Percentiles rank a stretch among this genome's conserved stretches.
phyloP scores from a whole-genome alignment of 202 grass and related monocot species.

The Dendrocalamus latiflorus region DNA sequence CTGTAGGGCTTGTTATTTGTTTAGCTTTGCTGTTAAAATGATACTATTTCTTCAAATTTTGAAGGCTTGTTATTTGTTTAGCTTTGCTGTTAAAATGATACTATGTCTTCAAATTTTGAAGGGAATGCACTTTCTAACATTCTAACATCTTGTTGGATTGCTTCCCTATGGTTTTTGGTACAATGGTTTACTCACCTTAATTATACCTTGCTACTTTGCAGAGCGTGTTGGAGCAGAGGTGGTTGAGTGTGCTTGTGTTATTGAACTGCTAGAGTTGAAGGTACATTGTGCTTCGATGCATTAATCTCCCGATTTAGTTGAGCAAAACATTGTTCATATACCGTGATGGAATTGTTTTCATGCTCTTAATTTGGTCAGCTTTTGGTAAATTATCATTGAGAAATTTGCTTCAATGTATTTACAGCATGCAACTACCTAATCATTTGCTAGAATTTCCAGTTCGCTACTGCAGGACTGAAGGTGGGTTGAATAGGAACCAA shows the following conservation, averaged over 20 bases:
- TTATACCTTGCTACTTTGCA: constrained; percentile 27
- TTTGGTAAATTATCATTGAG: background rate
- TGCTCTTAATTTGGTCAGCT: background rate
- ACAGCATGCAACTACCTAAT: background rate
- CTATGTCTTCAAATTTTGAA: background rate
- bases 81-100: background rate
- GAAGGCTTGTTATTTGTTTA: background rate
- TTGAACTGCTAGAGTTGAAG: constrained; percentile 91
- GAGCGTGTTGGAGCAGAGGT: constrained; percentile 89
- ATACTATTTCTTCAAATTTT: too few species aligned
- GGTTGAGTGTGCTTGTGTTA: constrained; percentile 90
- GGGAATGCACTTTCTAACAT: background rate
- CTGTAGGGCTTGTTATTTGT: too few species aligned
- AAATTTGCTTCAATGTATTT: background rate
- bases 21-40: too few species aligned
- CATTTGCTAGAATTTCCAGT: background rate
- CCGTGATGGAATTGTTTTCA: background rate
- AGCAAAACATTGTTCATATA: background rate
- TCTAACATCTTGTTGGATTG: background rate
- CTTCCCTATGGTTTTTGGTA: background rate
- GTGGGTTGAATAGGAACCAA: too few species aligned
- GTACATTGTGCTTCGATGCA: constrained; percentile 32
- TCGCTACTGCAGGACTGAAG: too few species aligned
- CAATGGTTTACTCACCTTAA: constrained; percentile 5
- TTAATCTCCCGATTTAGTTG: background rate